phyloP scores from a whole-genome alignment of 2,329 filamentous ascomycete species.

The Elsinoe necatrix region DNA sequence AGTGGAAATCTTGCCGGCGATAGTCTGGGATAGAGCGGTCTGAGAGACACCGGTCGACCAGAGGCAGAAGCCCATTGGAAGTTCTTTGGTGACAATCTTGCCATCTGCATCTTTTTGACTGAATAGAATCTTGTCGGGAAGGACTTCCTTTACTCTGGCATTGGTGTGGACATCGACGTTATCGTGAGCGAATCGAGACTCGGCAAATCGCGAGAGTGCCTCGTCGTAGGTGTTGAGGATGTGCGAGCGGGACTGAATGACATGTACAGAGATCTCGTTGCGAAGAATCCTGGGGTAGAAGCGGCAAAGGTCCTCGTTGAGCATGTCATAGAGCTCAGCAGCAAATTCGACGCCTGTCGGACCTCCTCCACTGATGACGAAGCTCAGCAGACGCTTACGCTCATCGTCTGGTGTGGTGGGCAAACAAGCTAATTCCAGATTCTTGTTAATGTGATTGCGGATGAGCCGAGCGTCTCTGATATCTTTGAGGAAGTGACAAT shows the following conservation, averaged over 20 bases:
- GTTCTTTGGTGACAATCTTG: slow-evolving; percentile 72
- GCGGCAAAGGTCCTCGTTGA: slow-evolving; percentile 83
- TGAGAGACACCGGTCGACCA: slow-evolving; percentile 96
- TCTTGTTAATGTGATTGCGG: slow-evolving; percentile 77
- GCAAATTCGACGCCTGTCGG: slow-evolving; percentile 97
- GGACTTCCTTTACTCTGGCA: slow-evolving; percentile 83
- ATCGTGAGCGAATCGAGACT: slow-evolving; percentile 83
- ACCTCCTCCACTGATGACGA: slow-evolving; percentile 91
- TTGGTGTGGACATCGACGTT: slow-evolving; percentile 88
- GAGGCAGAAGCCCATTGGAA: slow-evolving; percentile 90
- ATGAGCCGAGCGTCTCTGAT: slow-evolving; percentile 87
- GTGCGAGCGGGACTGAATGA: slow-evolving; percentile 89
- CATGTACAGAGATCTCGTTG: slow-evolving; percentile 94
- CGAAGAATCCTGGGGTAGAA: slow-evolving; percentile 84
- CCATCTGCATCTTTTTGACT: slow-evolving; percentile 71
- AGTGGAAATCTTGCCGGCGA: slow-evolving; percentile 65
- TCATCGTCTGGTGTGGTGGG: slow-evolving; percentile 87
- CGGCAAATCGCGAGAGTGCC: slow-evolving; percentile 82
- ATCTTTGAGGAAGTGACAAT: slow-evolving; percentile 92
- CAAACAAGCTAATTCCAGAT: slow-evolving; percentile 84
- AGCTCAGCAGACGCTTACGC: slow-evolving; percentile 77
- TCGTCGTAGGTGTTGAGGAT: slow-evolving; percentile 99
- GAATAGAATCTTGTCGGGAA: slow-evolving; percentile 75
- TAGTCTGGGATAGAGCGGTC: slow-evolving; percentile 65
- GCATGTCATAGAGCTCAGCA: slow-evolving; percentile 86